These are phyloP conservation scores for Cucurbita argyrosperma DNA, from an alignment of 306 rosid genomes.

Conservation along the genomic window DNA sequence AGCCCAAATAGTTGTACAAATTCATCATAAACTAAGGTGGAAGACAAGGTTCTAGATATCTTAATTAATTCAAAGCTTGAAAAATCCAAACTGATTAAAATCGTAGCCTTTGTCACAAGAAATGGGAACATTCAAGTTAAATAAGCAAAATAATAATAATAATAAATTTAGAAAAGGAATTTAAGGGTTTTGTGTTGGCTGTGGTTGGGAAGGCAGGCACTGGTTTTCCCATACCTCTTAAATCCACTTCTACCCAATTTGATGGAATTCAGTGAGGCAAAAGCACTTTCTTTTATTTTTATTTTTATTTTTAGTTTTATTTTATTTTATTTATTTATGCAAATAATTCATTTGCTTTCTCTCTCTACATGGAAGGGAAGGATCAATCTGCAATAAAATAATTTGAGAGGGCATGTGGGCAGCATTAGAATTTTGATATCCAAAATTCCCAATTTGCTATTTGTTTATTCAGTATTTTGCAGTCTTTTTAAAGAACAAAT, in stretches of 20 bases:
- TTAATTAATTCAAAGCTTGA: background rate
- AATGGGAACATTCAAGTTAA: background rate
- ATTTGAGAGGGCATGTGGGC: conserved; percentile 27
- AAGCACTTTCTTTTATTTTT: background rate
- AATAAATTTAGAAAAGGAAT: conserved; percentile 9
- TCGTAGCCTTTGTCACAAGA: background rate
- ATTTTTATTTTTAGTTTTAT: background rate
- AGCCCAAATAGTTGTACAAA: background rate
- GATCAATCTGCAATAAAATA: conserved; percentile 11
- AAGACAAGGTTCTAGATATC: too few relatives aligned
- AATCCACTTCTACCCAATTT: background rate
- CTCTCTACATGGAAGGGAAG: background rate
- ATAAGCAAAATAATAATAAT: background rate
- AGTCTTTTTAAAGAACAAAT: background rate
- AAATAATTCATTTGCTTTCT: background rate
- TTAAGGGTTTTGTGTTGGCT: conserved; percentile 35
- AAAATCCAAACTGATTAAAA: background rate
- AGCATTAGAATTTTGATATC: conserved; percentile 34
- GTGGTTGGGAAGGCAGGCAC: conserved; percentile 49
- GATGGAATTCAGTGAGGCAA: background rate
- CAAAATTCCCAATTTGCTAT: conserved; percentile 32
- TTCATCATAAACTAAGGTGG: too few relatives aligned
- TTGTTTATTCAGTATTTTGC: background rate
- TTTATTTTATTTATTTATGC: background rate
- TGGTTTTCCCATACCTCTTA: conserved; percentile 13